Evolutionary conservation across 257 asterid species (phyloP).

Genomic region (Nemophila menziesii): DNA sequence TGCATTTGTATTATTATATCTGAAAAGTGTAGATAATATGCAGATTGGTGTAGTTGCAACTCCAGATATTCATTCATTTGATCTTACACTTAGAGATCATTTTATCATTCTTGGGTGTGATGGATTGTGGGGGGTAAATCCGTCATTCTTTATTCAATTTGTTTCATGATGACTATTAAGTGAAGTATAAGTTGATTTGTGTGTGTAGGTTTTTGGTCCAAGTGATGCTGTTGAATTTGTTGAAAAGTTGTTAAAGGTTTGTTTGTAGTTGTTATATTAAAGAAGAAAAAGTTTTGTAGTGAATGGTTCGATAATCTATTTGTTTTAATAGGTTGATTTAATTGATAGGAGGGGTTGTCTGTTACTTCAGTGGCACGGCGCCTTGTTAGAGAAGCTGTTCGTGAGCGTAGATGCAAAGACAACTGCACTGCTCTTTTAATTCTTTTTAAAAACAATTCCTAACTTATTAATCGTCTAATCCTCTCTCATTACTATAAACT

Average conservation of each 20-base stretch:
- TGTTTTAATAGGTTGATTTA: background rate
- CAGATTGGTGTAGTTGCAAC: slow-evolving; percentile 89
- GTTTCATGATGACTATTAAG: background rate
- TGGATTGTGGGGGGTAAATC: slow-evolving; percentile 91
- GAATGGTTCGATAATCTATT: too few species aligned
- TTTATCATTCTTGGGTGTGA: slow-evolving; percentile 91
- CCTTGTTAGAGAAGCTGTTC: slow-evolving; percentile 77
- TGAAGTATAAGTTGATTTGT: slow-evolving; percentile 3
- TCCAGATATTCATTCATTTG: slow-evolving; percentile 91
- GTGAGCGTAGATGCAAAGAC: slow-evolving; percentile 83
- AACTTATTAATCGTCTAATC: slow-evolving; percentile 1
- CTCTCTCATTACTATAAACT: too few species aligned
- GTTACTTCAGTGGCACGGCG: slow-evolving; percentile 55
- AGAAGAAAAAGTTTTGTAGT: background rate
- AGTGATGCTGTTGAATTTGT: slow-evolving; percentile 92
- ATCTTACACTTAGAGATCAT: slow-evolving; percentile 77
- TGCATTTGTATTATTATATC: background rate
- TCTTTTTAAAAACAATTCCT: slow-evolving; percentile 33
- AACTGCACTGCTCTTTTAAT: slow-evolving; percentile 77
- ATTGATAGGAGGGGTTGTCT: slow-evolving; percentile 51
- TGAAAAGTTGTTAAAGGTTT: slow-evolving; percentile 66
- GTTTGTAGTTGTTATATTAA: background rate
- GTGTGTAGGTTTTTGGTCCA: slow-evolving; percentile 75
- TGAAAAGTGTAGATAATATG: slow-evolving; percentile 8
- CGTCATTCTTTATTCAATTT: background rate